Percentiles rank a stretch among this genome's conserved stretches.
phyloP scores from a whole-genome alignment of 371 early-diverging fungal genomes.

The Mucor piriformis region DNA sequence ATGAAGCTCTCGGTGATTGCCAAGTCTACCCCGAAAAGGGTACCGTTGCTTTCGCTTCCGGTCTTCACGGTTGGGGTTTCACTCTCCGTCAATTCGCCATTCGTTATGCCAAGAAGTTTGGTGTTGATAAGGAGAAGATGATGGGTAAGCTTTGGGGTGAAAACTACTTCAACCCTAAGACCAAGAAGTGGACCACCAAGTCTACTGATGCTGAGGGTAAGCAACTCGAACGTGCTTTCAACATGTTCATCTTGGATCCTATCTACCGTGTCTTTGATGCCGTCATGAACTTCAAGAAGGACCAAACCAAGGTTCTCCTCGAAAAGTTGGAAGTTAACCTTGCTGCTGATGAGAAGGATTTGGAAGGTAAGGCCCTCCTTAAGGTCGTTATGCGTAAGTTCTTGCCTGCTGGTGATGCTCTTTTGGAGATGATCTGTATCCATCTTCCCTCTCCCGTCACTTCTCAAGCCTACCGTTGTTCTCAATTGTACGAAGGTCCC shows the following conservation, averaged over 20 bases:
- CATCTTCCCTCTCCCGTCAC: slow-evolving; percentile 98
- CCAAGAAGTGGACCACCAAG: slow-evolving; percentile 96
- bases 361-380: slow-evolving; percentile 95
- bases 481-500: slow-evolving; percentile 98
- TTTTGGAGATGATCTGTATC: slow-evolving; percentile 99
- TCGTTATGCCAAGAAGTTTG: slow-evolving; percentile 98
- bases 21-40: slow-evolving; percentile 88
- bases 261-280: slow-evolving; percentile 98
- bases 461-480: slow-evolving; percentile 94
- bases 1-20: slow-evolving; percentile 51
- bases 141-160: slow-evolving; percentile 97
- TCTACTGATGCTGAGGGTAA: slow-evolving; percentile 77
- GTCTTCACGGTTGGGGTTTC: slow-evolving; percentile 99
- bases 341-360: slow-evolving; percentile 85
- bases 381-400: slow-evolving; percentile 99
- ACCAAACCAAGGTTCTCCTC: slow-evolving; percentile 80
- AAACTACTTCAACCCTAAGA: slow-evolving; percentile 93
- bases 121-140: slow-evolving; percentile 95
- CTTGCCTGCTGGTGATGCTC: slow-evolving; percentile 98
- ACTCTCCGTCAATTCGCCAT: slow-evolving; percentile 98
- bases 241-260: slow-evolving; percentile 98
- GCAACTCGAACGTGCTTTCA: slow-evolving; percentile 94
- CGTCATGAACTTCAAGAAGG: slow-evolving; percentile 97
- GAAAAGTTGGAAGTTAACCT: slow-evolving; percentile 90
- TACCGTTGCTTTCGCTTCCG: slow-evolving; percentile 99